Conservation (phyloP, 2,329 filamentous ascomycete genomes). For the Cercospora zeae-maydis region DNA sequence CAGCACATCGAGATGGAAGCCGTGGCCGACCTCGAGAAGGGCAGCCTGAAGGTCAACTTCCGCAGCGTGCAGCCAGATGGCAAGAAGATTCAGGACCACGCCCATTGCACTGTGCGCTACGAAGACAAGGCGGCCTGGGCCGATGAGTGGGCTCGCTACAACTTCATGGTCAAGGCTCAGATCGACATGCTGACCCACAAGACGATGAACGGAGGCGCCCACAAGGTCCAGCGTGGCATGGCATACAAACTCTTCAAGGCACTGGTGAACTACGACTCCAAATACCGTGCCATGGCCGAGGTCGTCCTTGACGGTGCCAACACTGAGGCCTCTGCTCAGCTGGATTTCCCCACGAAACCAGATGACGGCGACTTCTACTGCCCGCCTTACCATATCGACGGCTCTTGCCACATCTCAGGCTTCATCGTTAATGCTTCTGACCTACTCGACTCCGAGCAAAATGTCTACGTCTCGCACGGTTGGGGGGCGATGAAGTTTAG, state of each 20-base stretch:
- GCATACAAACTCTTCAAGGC: conserved; percentile 71
- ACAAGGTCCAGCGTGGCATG: conserved; percentile 70
- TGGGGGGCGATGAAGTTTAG: conserved; percentile 56
- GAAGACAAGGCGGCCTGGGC: conserved; percentile 60
- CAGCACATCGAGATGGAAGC: conserved; percentile 62
- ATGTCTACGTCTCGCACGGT: conserved; percentile 60
- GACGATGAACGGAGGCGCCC: conserved; percentile 62
- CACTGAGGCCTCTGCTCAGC: conserved; percentile 53
- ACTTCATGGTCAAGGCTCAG: conserved; percentile 56
- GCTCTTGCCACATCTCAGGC: conserved; percentile 55
- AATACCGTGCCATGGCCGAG: conserved; percentile 57
- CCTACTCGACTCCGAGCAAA: conserved; percentile 55
- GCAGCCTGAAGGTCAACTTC: conserved; percentile 53
- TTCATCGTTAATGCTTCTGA: conserved; percentile 61
- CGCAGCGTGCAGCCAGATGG: conserved; percentile 60
- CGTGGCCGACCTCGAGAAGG: conserved; percentile 56
- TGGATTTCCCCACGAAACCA: conserved; percentile 54
- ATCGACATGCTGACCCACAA: conserved; percentile 65
- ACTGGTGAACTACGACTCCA: conserved; percentile 55
- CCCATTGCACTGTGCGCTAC: conserved; percentile 59
- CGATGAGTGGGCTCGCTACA: conserved; percentile 62
- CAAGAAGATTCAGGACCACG: conserved; percentile 58
- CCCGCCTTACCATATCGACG: conserved; percentile 59
- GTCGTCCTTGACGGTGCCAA: conserved; percentile 56
- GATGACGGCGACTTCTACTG: conserved; percentile 56